Base-by-base conservation (phyloP, 1,284 basidiomycete species). In the Volvariella volvacea region DNA sequence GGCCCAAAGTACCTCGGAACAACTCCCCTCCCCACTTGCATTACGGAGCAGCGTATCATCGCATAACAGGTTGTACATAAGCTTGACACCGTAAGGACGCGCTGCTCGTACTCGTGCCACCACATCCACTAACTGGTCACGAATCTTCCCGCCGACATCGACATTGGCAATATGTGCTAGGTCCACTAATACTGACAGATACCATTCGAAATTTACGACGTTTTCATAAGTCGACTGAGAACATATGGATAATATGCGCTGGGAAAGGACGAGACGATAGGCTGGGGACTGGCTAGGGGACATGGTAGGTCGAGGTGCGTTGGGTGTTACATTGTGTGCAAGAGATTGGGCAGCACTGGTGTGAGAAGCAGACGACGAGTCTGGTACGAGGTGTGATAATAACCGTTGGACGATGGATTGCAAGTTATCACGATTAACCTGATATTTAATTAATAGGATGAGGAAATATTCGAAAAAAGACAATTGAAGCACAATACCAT, bases 191-290 rank as follows among this genome's bases (percentile, higher is more conserved):
- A 94, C 90, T 6, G 93, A 95, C 20, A 98, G 71, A 59, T 92
- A 96, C 96, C 96, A 99, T 56, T 94, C 87, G 58, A 98, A 97
- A 64, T 98, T 92, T 31, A 76, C 74, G 30, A 99, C 76, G 56
- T 94, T 87, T 44, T 83, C 81, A 56, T 96, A 99, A 4, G 86
- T 85, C 46, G 87, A 82, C 48, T 79, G 75, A 3, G 88, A 83
- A 49, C 92, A 88, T 53, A 96, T 85, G 17, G 73, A 66, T n/a
- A 97, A 72, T 48, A 98, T 87, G 6, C 81, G 75, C 50, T 88
- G 83, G 0, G 88, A 76, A 25, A 97, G 78, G 45, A 83, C 79
- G 17, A 92, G 71, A 8, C 92, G 85, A 59, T 97, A 96, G 3
- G 88, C 82, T 0, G 88, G 76, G 4, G 84, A 81, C 55, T 78